phyloP scores from a whole-genome alignment of 202 grass and related monocot genomes.

The Panicum virgatum region DNA sequence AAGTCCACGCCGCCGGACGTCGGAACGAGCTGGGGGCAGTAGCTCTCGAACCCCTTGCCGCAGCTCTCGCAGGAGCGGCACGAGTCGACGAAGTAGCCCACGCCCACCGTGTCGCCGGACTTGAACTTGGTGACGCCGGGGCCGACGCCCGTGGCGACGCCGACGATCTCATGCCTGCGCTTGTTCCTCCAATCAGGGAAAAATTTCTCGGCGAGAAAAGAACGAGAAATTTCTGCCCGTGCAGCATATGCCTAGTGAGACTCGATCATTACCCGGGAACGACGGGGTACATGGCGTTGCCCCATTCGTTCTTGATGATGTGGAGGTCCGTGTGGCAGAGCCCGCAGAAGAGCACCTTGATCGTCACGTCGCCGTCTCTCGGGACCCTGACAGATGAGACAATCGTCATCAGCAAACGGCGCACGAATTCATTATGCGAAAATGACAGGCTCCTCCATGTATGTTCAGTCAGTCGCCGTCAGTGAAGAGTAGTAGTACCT shows the following conservation, averaged over 20 bases:
- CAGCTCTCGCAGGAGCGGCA: constrained; percentile 60
- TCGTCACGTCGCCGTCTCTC: constrained; percentile 58
- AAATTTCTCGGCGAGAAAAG: too few relatives aligned
- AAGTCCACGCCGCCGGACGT: constrained; percentile 44
- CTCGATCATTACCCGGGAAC: constrained; percentile 59
- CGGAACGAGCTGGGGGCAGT: constrained; percentile 43
- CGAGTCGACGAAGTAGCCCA: constrained; percentile 60
- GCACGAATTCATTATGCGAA: background rate
- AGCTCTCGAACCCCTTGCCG: constrained; percentile 46
- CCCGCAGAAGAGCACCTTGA: constrained; percentile 77
- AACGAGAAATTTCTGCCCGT: background rate
- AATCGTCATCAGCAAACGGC: background rate
- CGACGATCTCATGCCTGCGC: constrained; percentile 54
- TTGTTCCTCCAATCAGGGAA: too few relatives aligned
- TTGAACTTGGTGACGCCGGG: constrained; percentile 45
- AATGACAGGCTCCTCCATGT: background rate
- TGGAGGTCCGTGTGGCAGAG: constrained; percentile 79
- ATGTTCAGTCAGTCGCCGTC: background rate
- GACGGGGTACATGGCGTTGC: constrained; percentile 59
- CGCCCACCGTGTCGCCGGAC: constrained; percentile 55
- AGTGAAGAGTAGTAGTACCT: background rate
- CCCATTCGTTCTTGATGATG: constrained; percentile 59
- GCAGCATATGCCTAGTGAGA: background rate
- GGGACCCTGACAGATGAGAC: constrained; percentile 32
- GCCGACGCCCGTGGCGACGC: constrained; percentile 42